Percentiles rank a stretch among this genome's conserved stretches.
Conservation (phyloP, 805 yeast species). For the Teunomyces lycoperdinae region DNA sequence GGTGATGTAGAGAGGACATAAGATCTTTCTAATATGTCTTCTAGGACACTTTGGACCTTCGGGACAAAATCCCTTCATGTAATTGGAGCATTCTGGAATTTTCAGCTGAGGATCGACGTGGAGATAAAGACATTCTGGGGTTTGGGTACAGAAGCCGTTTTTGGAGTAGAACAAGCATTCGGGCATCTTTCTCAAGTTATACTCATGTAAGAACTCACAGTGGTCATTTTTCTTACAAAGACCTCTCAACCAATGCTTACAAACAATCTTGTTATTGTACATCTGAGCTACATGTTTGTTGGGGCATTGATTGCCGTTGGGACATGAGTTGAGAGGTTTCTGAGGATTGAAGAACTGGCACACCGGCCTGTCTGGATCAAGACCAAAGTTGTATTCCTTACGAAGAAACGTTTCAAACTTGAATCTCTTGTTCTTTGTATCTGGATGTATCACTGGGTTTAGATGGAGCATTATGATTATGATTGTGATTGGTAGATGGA, state of each 20-base stretch:
- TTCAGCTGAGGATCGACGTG: conserved; percentile 88
- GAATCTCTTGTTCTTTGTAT: conserved; percentile 36
- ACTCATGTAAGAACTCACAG: conserved; percentile 95
- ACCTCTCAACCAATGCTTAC: conserved; percentile 98
- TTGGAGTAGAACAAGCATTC: conserved; percentile 88
- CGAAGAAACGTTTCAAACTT: conserved; percentile 82
- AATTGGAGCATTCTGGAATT: conserved; percentile 84
- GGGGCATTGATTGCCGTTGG: conserved; percentile 81
- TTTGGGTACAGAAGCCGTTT: conserved; percentile 83
- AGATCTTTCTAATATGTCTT: conserved; percentile 70
- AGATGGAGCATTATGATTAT: conserved; percentile 35
- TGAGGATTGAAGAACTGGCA: conserved; percentile 65
- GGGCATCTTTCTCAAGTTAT: conserved; percentile 91
- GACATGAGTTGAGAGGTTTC: conserved; percentile 64
- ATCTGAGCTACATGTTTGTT: conserved; percentile 71
- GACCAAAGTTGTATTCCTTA: conserved; percentile 74
- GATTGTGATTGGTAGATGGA: neutral
- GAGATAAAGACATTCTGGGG: conserved; percentile 89
- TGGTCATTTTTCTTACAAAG: conserved; percentile 94
- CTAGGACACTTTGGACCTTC: conserved; percentile 84
- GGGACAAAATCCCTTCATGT: conserved; percentile 86
- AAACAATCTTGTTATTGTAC: conserved; percentile 65
- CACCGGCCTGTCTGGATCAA: conserved; percentile 86
- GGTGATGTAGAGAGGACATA: conserved; percentile 77
- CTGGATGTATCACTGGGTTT: conserved; percentile 41